Conservation (phyloP, 2,329 filamentous ascomycete genomes). For the Sclerotinia subarctica region DNA sequence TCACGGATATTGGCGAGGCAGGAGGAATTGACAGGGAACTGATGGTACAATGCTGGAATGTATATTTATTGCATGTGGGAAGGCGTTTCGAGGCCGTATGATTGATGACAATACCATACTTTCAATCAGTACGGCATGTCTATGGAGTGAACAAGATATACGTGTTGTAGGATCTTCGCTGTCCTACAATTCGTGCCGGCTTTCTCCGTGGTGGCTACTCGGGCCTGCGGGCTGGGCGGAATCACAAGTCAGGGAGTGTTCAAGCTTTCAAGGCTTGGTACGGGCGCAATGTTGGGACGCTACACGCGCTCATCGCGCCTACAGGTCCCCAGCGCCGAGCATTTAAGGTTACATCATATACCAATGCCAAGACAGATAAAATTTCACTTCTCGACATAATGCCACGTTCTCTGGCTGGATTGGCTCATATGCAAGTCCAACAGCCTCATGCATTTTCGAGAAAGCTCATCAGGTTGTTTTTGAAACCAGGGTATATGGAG, state of each 20-base stretch:
- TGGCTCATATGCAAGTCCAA: not conserved
- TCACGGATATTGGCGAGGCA: constrained; percentile 78
- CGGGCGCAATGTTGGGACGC: not conserved
- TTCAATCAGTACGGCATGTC: not conserved
- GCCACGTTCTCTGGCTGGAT: not conserved
- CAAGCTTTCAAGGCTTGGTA: not conserved
- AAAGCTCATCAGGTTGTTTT: not conserved
- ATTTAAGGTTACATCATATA: not conserved
- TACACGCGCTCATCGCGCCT: not conserved
- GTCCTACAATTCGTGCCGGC: not conserved
- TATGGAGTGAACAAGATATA: not conserved
- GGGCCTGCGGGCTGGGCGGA: not conserved
- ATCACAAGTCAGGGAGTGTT: not conserved
- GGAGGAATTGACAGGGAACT: constrained; percentile 65
- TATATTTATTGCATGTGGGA: constrained; percentile 32
- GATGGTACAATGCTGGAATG: constrained; percentile 18
- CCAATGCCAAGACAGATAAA: not conserved
- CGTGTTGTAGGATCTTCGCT: not conserved
- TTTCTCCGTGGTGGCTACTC: not conserved
- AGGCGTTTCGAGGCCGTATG: constrained; percentile 30
- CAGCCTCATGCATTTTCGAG: not conserved
- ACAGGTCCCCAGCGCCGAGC: not conserved
- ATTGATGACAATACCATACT: constrained; percentile 13
- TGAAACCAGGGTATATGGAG: not conserved
- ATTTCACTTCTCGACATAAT: not conserved